A percentile compares a stretch with the other conserved stretches of the same genome.
phyloP scores from a whole-genome alignment of 2,329 filamentous ascomycete species.

The Penicillium sp. region DNA sequence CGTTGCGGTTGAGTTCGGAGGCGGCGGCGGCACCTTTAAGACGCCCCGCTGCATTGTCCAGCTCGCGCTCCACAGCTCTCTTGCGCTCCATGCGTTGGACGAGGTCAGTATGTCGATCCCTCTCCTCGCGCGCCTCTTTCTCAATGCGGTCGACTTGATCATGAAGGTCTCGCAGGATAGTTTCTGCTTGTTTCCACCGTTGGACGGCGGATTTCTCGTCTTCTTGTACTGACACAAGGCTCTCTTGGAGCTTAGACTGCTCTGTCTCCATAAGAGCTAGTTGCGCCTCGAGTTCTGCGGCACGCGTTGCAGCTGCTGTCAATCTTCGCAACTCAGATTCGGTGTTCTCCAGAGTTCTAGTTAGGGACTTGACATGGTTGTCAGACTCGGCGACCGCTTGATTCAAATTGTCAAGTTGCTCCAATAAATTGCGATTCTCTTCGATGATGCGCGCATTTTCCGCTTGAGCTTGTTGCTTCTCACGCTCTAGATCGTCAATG shows the following conservation, averaged over 20 bases:
- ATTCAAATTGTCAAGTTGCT: slow-evolving; percentile 84
- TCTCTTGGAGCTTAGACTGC: slow-evolving; percentile 69
- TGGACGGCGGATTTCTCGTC: slow-evolving; percentile 77
- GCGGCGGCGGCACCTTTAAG: slow-evolving; percentile 77
- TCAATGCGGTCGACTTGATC: slow-evolving; percentile 89
- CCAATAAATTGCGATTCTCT: slow-evolving; percentile 77
- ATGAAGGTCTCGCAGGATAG: slow-evolving; percentile 73
- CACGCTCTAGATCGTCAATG: slow-evolving; percentile 72
- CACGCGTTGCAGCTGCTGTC: slow-evolving; percentile 70
- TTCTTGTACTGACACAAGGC: slow-evolving; percentile 65
- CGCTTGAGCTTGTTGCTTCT: slow-evolving; percentile 71
- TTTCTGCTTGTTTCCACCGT: slow-evolving; percentile 82
- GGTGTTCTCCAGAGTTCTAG: slow-evolving; percentile 72
- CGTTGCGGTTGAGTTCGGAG: slow-evolving; percentile 61
- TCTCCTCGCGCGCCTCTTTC: slow-evolving; percentile 74
- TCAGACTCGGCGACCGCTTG: slow-evolving; percentile 77
- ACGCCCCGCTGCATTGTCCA: slow-evolving; percentile 74
- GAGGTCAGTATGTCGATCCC: slow-evolving; percentile 76
- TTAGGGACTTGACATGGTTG: slow-evolving; percentile 71
- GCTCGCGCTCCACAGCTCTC: slow-evolving; percentile 75
- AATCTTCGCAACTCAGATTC: slow-evolving; percentile 75
- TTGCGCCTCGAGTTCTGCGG: slow-evolving; percentile 77
- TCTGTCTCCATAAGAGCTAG: slow-evolving; percentile 77
- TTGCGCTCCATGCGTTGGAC: slow-evolving; percentile 80
- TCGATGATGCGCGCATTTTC: slow-evolving; percentile 76